Conservation (phyloP, 345 rosid species). For the Hevea brasiliensis region DNA sequence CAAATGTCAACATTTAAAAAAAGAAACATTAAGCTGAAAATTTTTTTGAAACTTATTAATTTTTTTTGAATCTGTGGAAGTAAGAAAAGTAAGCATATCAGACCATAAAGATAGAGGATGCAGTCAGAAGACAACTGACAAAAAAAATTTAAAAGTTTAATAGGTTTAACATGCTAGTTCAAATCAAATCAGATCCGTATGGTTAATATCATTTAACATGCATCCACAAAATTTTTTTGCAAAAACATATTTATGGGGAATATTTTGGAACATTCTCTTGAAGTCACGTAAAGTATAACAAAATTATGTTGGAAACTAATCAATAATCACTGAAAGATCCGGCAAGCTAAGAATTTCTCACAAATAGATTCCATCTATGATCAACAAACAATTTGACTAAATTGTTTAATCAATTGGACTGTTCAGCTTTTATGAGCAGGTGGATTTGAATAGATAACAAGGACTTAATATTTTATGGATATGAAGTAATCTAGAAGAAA, state of each 20-base stretch:
- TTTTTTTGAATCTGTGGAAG: not conserved
- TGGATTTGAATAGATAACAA: not conserved
- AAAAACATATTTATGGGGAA: no score
- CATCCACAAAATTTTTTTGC: not conserved
- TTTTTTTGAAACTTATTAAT: not conserved
- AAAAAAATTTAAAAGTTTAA: not conserved
- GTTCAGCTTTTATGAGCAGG: not conserved
- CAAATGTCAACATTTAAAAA: not conserved
- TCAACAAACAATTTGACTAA: not conserved
- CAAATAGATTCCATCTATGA: not conserved
- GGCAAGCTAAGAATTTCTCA: not conserved
- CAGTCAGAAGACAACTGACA: not conserved
- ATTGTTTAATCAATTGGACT: not conserved
- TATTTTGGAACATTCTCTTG: no score
- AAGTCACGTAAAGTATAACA: no score
- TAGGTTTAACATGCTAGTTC: not conserved
- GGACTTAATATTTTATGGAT: not conserved
- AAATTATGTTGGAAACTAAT: no score
- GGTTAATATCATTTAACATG: not conserved
- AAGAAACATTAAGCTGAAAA: slow-evolving; percentile 2
- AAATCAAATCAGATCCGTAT: not conserved
- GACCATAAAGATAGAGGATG: not conserved
- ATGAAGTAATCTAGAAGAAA: not conserved
- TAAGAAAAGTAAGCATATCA: not conserved
- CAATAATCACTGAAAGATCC: no score